Percentiles rank a stretch among this genome's conserved stretches.
phyloP scores from a whole-genome alignment of 257 asterid genomes.

The Capsicum chinense region DNA sequence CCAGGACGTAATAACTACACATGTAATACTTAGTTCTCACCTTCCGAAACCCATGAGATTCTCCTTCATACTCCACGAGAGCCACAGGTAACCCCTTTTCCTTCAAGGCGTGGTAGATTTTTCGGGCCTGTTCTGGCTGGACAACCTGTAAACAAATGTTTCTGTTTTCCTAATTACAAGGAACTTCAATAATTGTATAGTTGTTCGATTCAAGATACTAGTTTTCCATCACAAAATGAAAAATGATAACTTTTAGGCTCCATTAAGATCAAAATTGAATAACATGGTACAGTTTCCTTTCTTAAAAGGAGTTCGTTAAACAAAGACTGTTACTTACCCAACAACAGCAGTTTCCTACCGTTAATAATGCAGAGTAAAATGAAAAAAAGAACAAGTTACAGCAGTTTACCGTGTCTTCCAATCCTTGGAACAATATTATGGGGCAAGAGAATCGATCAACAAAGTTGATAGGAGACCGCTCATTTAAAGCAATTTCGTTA shows the following conservation, averaged over 20 bases:
- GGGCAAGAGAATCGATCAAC: conserved; percentile 67
- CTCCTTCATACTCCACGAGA: conserved; percentile 90
- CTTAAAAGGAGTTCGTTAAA: background rate
- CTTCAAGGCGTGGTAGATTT: conserved; percentile 80
- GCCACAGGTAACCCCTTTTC: conserved; percentile 87
- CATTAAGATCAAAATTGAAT: background rate
- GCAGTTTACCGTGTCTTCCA: conserved; percentile 77
- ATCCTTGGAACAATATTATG: conserved; percentile 82
- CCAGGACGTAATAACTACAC: background rate
- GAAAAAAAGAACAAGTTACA: background rate
- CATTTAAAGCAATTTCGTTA: conserved; percentile 43
- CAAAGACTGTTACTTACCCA: background rate
- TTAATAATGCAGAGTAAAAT: background rate
- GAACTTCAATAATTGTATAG: background rate
- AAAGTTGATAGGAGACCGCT: conserved; percentile 69
- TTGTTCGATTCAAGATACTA: background rate
- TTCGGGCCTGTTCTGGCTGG: conserved; percentile 82
- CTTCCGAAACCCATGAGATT: conserved; percentile 94
- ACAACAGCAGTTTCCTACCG: background rate
- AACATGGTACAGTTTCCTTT: background rate
- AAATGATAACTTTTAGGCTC: background rate
- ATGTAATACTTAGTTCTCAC: conserved; percentile 40
- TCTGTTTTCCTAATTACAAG: background rate
- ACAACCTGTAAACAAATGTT: conserved; percentile 59
- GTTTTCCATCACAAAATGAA: background rate